Evolutionary conservation across 1,139 yeast genomes (phyloP), one percentile per base, ranked within the genome.

Genomic region (Geotrichum australiense): DNA sequence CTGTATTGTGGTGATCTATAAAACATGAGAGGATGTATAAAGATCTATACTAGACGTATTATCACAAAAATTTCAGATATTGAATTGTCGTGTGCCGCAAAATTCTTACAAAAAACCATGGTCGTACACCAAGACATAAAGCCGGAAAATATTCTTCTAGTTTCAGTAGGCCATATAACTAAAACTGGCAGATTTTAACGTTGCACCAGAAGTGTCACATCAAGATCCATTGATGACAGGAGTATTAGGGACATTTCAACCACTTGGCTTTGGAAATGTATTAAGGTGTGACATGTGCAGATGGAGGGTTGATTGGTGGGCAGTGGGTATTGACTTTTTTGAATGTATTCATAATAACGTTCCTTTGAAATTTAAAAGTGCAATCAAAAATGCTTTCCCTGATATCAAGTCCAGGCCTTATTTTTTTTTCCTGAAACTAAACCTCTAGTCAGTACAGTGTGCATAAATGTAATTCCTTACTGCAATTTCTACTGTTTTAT

Each of bases 241-340:
- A 1, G 76, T 83, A 52, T 83, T 85, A 16, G 96, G 95, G 0
- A 86, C 95, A 0, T 85, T n/a, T 91, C 1, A 91, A 82, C 56
- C 86, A 86, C 56, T 80, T 86, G 75, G 94, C 96, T 0, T 95
- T 95, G 2, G 95, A 86, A 56, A 82, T 86, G 38, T 60, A 54
- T 38, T 71, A 72, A 44, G 86, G 86, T 10, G 75, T 74, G 40
- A 75, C 78, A 5, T 85, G 84, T 55, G 83, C 83, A 37, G 76
- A 71, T 45, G n/a, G n/a, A 70, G 74, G 27, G 91, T 86, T 11
- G 96, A 86, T 60, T 85, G 94, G 91, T 86, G 95, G 89, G 82
- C 94, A 0, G 66, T 86, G 21, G 96, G 96, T 0, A 80, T 94
- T 55, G 85, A 85, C 5, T 72, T 84, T 26, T 86, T 69, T 60